Evolutionary conservation across 2,329 filamentous ascomycete species (phyloP), one percentile per base, ranked within the genome.

Genomic region (Xylariaceae sp.): DNA sequence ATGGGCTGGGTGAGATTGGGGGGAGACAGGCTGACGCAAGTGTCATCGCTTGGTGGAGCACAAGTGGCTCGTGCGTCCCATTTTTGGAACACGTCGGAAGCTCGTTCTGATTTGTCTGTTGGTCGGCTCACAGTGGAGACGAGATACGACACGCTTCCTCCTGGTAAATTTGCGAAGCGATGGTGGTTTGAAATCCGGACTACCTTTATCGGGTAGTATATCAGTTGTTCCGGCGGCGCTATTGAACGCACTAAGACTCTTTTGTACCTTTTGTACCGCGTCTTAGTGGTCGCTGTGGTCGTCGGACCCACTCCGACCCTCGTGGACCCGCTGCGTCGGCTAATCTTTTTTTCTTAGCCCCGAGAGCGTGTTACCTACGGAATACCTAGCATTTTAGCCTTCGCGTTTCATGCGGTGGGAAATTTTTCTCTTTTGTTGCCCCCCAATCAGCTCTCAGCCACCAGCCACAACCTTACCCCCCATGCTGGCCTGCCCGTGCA

Each of bases 1-100:
- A 55, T 48, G 52, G 44, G 47, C 47, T 18, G 37, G 37, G 42
- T 11, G 13, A 47, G 7, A n/a, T 17, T 1, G 44, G 11, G 44
- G 44, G 44, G 7, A 23, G 10, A 23, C 48, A 30, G 10, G 45
- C 34, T 39, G 56, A 58, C 50, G 50, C 54, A 54, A 53, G 53
- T 42, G 53, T 23, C 17, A 15, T 8, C 7, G 7, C 48, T 30
- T 30, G 30, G 49, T 53, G 30, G 53, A 61, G 61, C 23, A 53
- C 55, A 57, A 59, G 61, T 63, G 59, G 56, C 56, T 59, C 53
- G 55, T 61, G 54, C 51, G 3, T 10, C 50, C 39, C n/a, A n/a
- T 13, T 44, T 53, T 18, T 6, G 18, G 37, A 49, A n/a, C 23
- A 30, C 47, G 23, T 30, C 23, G 23, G 23, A 37, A 6, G 10